A percentile compares a stretch with the other conserved stretches of the same genome.
Evolutionary conservation across 371 early-diverging fungal species (phyloP).

Genomic region (Rhizopus delemar): DNA sequence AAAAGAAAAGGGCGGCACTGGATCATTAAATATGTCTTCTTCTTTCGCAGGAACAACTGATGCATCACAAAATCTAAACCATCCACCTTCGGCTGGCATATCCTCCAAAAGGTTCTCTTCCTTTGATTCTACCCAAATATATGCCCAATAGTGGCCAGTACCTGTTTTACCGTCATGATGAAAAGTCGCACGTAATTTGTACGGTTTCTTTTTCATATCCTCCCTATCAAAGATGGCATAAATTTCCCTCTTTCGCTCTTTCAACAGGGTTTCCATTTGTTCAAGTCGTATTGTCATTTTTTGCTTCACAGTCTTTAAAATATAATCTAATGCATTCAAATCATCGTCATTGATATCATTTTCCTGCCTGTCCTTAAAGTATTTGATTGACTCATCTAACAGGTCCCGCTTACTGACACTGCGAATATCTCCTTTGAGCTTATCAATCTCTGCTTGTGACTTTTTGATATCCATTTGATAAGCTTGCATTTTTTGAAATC

Average conservation of each 20-base stretch:
- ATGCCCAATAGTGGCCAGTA: slow-evolving; percentile 51
- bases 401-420: slow-evolving; percentile 21
- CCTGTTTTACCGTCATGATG: slow-evolving; percentile 45
- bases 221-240: slow-evolving; percentile 23
- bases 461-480: slow-evolving; percentile 26
- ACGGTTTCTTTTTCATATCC: slow-evolving; percentile 31
- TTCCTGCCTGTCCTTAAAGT: slow-evolving; percentile 20
- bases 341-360: not conserved
- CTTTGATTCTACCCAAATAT: slow-evolving; percentile 34
- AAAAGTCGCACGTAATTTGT: slow-evolving; percentile 39
- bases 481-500: slow-evolving; percentile 28
- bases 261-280: slow-evolving; percentile 1
- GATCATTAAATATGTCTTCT: slow-evolving; percentile 32
- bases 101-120: slow-evolving; percentile 18
- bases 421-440: slow-evolving; percentile 6
- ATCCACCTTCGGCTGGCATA: slow-evolving; percentile 24
- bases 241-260: slow-evolving; percentile 1
- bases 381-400: slow-evolving; percentile 19
- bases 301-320: slow-evolving; percentile 9
- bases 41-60: slow-evolving; percentile 32
- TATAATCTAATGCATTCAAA: not conserved
- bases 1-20: slow-evolving; percentile 29
- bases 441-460: slow-evolving; percentile 13
- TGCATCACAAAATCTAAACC: slow-evolving; percentile 52
- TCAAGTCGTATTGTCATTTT: slow-evolving; percentile 5